Percentiles rank a stretch among this genome's conserved stretches.
phyloP scores from a whole-genome alignment of 2,329 filamentous ascomycete genomes.

The Paecilomyces variotii region DNA sequence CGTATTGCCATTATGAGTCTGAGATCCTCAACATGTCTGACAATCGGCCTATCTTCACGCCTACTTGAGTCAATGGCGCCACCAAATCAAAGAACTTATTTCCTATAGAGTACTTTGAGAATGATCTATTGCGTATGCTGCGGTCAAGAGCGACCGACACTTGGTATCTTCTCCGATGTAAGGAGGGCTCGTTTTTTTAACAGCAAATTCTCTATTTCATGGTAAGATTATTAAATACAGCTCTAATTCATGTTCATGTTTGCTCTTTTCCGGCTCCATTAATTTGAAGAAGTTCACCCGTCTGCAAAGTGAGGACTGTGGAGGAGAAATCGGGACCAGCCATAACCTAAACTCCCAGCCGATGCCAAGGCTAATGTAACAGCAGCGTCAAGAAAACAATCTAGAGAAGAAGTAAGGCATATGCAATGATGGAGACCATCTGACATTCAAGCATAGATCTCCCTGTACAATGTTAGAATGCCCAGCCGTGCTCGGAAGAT shows the following conservation, averaged over 20 bases:
- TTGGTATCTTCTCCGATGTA: not conserved
- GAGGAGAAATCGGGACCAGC: not conserved
- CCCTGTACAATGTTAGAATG: not conserved
- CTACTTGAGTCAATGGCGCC: too few relatives aligned
- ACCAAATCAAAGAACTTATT: too few relatives aligned
- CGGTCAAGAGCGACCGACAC: not conserved
- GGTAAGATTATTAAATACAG: not conserved
- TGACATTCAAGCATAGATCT: not conserved
- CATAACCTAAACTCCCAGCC: not conserved
- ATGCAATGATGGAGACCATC: not conserved
- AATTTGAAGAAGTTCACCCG: not conserved
- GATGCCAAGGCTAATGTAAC: not conserved
- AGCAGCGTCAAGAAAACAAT: not conserved
- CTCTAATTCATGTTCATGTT: not conserved
- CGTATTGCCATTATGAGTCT: not conserved
- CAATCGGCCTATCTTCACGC: too few relatives aligned
- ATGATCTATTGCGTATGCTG: not conserved
- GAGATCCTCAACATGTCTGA: not conserved
- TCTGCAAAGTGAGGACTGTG: not conserved
- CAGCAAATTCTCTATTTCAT: not conserved
- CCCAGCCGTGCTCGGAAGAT: not conserved
- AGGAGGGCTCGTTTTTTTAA: not conserved
- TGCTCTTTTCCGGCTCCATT: not conserved
- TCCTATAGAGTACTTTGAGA: too few relatives aligned
- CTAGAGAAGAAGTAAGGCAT: not conserved